These are phyloP conservation scores for Forsythia suspensa DNA, from an alignment of 257 asterid genomes.

Conservation along the genomic window DNA sequence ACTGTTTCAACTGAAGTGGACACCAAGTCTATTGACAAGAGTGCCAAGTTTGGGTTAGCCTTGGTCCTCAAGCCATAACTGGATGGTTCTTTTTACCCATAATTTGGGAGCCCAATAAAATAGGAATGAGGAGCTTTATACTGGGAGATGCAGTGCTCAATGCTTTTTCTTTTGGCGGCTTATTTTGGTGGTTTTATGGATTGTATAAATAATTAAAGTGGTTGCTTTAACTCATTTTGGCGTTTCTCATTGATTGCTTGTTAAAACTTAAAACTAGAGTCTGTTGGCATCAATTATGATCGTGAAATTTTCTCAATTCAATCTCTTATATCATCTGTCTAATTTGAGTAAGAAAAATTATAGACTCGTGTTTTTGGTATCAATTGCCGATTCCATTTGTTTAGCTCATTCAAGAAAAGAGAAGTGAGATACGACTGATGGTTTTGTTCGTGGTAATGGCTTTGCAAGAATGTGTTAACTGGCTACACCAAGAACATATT, in stretches of 20 bases:
- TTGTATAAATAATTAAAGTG: slow-evolving; percentile 41
- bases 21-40: slow-evolving; percentile 48
- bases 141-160: slow-evolving; percentile 2
- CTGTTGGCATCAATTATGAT: slow-evolving; percentile 16
- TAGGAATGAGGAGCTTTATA: slow-evolving; percentile 17
- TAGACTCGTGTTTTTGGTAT: too few species aligned
- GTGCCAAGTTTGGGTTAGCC: slow-evolving; percentile 53
- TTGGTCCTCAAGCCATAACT: slow-evolving; percentile 49
- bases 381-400: too few species aligned
- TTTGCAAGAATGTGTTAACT: too few species aligned
- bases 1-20: slow-evolving; percentile 49
- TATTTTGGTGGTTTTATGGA: slow-evolving; percentile 28
- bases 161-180: slow-evolving; percentile 36
- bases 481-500: too few species aligned
- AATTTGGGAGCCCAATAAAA: slow-evolving; percentile 18
- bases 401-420: too few species aligned
- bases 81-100: not conserved
- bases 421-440: too few species aligned
- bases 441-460: too few species aligned
- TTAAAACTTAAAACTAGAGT: slow-evolving; percentile 21
- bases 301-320: slow-evolving; percentile 19
- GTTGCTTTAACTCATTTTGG: slow-evolving; percentile 25
- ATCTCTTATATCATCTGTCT: not conserved
- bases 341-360: not conserved
- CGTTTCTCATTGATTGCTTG: slow-evolving; percentile 7